phyloP scores from a whole-genome alignment of 1,284 basidiomycete genomes.

The Lignosus rhinocerotis region DNA sequence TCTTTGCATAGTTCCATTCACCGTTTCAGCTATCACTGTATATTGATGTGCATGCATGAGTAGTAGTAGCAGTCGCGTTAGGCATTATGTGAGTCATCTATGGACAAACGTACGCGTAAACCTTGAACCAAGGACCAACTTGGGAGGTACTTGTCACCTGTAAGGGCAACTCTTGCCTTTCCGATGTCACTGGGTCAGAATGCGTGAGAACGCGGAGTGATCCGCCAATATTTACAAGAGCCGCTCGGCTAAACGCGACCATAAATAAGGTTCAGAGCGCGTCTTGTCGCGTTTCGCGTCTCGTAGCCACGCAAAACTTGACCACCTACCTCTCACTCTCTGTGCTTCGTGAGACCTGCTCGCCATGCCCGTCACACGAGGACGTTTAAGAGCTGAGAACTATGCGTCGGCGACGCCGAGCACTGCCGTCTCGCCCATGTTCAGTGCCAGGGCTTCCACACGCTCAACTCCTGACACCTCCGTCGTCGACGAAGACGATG shows the following conservation, averaged over 20 bases:
- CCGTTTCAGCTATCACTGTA: neutral
- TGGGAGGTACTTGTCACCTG: neutral
- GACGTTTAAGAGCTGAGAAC: constrained; percentile 22
- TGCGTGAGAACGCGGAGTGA: neutral
- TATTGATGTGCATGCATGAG: neutral
- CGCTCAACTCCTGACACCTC: constrained; percentile 46
- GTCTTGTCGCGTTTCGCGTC: constrained; percentile 26
- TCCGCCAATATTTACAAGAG: constrained; percentile 5
- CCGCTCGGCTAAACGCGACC: constrained; percentile 20
- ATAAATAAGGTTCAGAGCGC: constrained; percentile 27
- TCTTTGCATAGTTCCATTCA: neutral
- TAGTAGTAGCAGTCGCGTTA: neutral
- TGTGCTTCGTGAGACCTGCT: neutral
- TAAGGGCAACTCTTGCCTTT: neutral
- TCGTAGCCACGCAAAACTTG: constrained; percentile 20
- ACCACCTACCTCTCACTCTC: constrained; percentile 8
- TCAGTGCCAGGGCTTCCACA: constrained; percentile 43
- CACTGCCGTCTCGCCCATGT: constrained; percentile 41
- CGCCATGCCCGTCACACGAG: constrained; percentile 26
- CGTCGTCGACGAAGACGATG: constrained; percentile 33
- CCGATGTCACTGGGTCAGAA: neutral
- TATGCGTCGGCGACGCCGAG: constrained; percentile 35
- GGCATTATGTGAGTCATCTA: too few relatives aligned
- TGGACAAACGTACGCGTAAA: too few relatives aligned
- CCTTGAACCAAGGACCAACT: neutral